These are phyloP conservation scores for Ambrosia artemisiifolia DNA, from an alignment of 129 eudicot species.

Conservation along the genomic window DNA sequence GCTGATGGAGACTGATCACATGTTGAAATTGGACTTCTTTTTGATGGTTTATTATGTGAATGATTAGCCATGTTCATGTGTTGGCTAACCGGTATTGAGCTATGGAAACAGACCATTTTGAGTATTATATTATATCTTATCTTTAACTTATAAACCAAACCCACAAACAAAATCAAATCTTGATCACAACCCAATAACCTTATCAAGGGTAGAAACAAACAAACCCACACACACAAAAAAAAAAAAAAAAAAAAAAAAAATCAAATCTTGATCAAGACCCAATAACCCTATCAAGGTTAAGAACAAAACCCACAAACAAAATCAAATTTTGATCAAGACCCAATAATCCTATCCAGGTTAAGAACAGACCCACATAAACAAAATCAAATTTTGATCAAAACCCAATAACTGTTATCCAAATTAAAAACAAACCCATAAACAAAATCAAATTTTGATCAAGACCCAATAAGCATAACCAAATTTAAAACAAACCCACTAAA, in stretches of 20 bases:
- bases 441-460: constrained; percentile 1
- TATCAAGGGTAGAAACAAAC: constrained; percentile 29
- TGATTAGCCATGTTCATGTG: constrained; percentile 51
- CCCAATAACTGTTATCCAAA: background rate
- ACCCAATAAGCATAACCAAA: constrained; percentile 13
- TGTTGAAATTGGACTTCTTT: constrained; percentile 26
- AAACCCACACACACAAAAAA: constrained; percentile 26
- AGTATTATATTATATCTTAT: background rate
- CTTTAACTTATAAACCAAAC: constrained; percentile 22
- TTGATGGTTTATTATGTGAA: constrained; percentile 3
- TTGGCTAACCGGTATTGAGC: constrained; percentile 61
- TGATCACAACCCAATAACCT: constrained; percentile 31
- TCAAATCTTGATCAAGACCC: constrained; percentile 28
- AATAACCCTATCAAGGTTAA: constrained; percentile 10
- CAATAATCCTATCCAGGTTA: constrained; percentile 15
- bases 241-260: background rate
- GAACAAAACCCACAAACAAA: constrained; percentile 30
- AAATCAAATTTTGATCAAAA: background rate
- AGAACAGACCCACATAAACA: constrained; percentile 9
- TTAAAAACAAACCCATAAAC: too few relatives aligned
- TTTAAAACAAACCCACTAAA: constrained; percentile 35
- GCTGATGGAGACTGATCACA: constrained; percentile 72
- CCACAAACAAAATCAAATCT: constrained; percentile 18
- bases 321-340: constrained; percentile 26
- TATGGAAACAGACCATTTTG: constrained; percentile 77